Base-by-base conservation (phyloP, 169 alveolate species). In the Plasmodium fragile region DNA sequence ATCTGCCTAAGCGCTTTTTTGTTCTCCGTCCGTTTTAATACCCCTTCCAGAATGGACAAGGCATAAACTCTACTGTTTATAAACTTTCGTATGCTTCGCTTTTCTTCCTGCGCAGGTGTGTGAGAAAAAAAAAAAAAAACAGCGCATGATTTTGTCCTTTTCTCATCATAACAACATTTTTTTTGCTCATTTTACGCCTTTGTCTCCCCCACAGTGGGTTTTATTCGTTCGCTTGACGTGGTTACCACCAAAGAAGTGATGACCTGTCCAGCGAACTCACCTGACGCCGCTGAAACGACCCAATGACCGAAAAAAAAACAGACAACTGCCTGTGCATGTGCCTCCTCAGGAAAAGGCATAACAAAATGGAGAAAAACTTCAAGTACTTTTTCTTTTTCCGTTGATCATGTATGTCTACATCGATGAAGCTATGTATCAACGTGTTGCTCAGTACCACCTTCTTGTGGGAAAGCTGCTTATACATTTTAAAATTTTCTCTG, bases 321-420 rank as follows among this genome's bases (percentile, higher is more conserved):
- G 79, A 39, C 65, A 89, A 10, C 22, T 59, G 82, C 30, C 71
- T 89, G 32, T 71, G 49, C 71, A 65, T 55, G 25, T 78, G 75
- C 53, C 78, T 89, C 71, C 81, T 89, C 72, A 89, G 65, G 45
- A 89, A 89, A 3, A 89, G 22, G 32, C 90, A 89, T 18, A 89
- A 39, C 59, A 89, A 52, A 18, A 89, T 78, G 32, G 71, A 65
- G 49, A 89, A 89, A 89, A 89, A 89, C n/a, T 89, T 89, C 75
- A 89, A 55, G 36, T 72, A 78, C 70, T 39, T 78, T 65, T 89
- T 79, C 49, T 78, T 89, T 13, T 81, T 89, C 65, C 73, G 79
- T 43, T 89, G 71, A 34, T 89, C 94, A 11, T 89, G 55, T 39
- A 89, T 59, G 55, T 89, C 89, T 5, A 89, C 89, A 53, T 89